Evolutionary conservation across 2,329 filamentous ascomycete species (phyloP).

Genomic region (Talaromyces islandicus): DNA sequence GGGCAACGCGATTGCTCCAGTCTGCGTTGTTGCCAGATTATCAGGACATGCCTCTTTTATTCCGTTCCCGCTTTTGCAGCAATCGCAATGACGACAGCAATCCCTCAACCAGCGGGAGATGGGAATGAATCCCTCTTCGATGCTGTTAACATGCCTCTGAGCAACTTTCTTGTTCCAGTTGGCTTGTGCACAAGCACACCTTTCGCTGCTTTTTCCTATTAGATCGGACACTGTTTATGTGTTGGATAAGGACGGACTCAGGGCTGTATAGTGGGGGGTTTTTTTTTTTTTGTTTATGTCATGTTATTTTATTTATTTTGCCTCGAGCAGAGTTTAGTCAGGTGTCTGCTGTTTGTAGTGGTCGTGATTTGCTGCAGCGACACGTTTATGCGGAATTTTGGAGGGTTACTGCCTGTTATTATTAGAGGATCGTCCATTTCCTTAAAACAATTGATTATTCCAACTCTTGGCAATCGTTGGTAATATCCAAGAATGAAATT

Average conservation of each 20-base stretch:
- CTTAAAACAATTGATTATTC: too few relatives aligned
- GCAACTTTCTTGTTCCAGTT: constrained; percentile 30
- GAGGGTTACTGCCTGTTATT: too few relatives aligned
- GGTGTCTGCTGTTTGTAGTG: constrained; percentile 13
- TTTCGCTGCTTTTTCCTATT: constrained; percentile 29
- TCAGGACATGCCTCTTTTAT: constrained; percentile 12
- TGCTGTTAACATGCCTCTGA: too few relatives aligned
- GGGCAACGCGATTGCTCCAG: constrained; percentile 44
- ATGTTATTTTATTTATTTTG: too few relatives aligned
- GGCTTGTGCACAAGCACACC: constrained; percentile 30
- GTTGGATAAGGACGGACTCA: constrained; percentile 14
- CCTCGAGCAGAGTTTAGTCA: too few relatives aligned
- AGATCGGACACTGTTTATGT: constrained; percentile 19
- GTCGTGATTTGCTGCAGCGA: constrained; percentile 13
- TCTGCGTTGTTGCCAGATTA: constrained; percentile 19
- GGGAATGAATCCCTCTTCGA: too few relatives aligned
- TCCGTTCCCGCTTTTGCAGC: background rate
- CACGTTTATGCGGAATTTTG: too few relatives aligned
- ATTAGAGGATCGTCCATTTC: background rate
- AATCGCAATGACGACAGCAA: background rate
- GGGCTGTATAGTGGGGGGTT: constrained; percentile 15
- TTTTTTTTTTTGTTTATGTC: background rate
- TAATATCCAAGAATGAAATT: background rate
- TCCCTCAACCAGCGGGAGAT: constrained; percentile 7
- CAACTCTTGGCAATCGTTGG: background rate